phyloP scores from a whole-genome alignment of 2,329 filamentous ascomycete genomes.

The Pseudogymnoascus sp. region DNA sequence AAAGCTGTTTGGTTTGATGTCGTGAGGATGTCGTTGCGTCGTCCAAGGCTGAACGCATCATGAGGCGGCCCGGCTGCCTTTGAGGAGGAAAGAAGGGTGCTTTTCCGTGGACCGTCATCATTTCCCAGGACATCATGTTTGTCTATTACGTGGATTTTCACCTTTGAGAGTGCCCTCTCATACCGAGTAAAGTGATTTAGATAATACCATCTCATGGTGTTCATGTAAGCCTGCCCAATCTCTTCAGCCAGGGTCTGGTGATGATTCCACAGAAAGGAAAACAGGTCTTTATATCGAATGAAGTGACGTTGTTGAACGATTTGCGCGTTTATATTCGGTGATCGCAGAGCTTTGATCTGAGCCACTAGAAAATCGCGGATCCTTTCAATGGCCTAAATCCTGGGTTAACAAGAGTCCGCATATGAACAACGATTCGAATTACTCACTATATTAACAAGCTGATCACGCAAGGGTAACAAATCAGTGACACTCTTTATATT shows the following conservation, averaged over 20 bases:
- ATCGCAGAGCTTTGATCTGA: conserved; percentile 88
- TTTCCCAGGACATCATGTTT: conserved; percentile 76
- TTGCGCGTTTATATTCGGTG: conserved; percentile 93
- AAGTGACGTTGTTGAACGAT: conserved; percentile 93
- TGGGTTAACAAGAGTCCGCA: conserved; percentile 16
- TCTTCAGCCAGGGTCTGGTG: conserved; percentile 80
- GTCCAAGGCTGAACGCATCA: conserved; percentile 83
- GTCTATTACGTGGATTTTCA: conserved; percentile 76
- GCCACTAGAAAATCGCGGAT: conserved; percentile 91
- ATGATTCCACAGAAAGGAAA: conserved; percentile 72
- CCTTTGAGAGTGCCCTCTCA: conserved; percentile 70
- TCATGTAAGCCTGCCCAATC: conserved; percentile 88
- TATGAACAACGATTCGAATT: neutral
- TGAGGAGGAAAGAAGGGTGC: conserved; percentile 46
- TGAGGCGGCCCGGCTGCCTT: conserved; percentile 54
- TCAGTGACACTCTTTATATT: conserved; percentile 73
- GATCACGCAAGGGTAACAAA: conserved; percentile 74
- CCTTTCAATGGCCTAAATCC: conserved; percentile 68
- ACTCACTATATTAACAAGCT: conserved; percentile 69
- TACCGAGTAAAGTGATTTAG: conserved; percentile 85
- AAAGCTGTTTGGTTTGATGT: conserved; percentile 67
- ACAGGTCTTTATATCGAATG: conserved; percentile 80
- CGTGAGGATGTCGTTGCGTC: conserved; percentile 74
- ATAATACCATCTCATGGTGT: conserved; percentile 99
- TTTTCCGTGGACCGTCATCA: conserved; percentile 62